phyloP scores from a whole-genome alignment of 1,284 basidiomycete genomes.

The Ceratobasidium sp. region DNA sequence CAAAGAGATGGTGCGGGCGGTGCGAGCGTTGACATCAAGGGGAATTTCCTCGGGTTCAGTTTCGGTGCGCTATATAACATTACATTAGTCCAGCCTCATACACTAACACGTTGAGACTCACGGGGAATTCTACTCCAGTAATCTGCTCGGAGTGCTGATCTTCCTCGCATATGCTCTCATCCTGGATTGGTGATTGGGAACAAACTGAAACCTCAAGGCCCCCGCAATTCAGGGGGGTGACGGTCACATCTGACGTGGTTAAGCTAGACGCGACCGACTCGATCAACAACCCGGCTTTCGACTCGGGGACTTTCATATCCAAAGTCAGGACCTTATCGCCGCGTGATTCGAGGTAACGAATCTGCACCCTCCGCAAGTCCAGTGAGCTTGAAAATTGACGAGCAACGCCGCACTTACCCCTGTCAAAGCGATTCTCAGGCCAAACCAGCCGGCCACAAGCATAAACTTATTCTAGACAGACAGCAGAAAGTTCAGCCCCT shows the following conservation, averaged over 20 bases:
- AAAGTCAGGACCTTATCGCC: slow-evolving; percentile 4
- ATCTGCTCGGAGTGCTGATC: not conserved
- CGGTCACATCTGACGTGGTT: no score
- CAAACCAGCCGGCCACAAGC: slow-evolving; percentile 28
- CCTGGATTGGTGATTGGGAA: no score
- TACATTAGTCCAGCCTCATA: not conserved
- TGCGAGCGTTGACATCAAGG: not conserved
- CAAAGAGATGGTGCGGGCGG: slow-evolving; percentile 24
- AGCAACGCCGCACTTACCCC: slow-evolving; percentile 1
- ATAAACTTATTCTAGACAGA: slow-evolving; percentile 20
- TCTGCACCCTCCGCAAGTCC: not conserved
- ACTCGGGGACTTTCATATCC: not conserved
- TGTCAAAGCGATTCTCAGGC: slow-evolving; percentile 21
- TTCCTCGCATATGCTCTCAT: not conserved
- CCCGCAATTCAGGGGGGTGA: no score
- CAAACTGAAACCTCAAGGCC: not conserved
- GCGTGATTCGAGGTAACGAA: slow-evolving; percentile 22
- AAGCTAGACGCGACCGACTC: not conserved
- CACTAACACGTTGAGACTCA: not conserved
- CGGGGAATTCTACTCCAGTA: slow-evolving; percentile 4
- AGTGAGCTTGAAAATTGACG: slow-evolving; percentile 1
- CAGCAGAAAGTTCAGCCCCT: not conserved
- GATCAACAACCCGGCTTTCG: not conserved
- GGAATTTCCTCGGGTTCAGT: not conserved
- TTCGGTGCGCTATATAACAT: slow-evolving; percentile 16